A percentile compares a stretch with the other conserved stretches of the same genome.
Conservation (phyloP, 2,329 filamentous ascomycete species). For the Diaporthe australafricana region DNA sequence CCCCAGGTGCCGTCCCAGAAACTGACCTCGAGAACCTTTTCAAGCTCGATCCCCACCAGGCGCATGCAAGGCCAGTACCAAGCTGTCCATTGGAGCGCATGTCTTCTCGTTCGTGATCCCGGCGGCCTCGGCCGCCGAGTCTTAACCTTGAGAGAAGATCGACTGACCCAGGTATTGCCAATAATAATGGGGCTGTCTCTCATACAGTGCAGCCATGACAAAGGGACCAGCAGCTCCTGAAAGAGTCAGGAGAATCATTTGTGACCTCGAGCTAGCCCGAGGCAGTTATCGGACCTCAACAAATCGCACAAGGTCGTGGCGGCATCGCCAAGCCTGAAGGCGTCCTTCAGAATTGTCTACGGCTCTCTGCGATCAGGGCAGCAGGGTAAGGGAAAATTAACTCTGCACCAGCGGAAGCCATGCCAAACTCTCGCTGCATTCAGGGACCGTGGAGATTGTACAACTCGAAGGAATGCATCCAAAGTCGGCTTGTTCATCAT, state of each 20-base stretch:
- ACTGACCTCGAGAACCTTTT: background rate
- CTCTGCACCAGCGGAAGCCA: background rate
- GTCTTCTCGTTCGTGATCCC: background rate
- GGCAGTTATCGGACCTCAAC: background rate
- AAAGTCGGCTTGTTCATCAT: background rate
- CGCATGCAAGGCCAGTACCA: background rate
- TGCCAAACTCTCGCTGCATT: background rate
- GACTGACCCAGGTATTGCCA: background rate
- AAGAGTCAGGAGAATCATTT: background rate
- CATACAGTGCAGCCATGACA: background rate
- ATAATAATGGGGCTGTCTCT: background rate
- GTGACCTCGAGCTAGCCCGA: background rate
- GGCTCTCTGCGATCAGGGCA: background rate
- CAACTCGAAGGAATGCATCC: background rate
- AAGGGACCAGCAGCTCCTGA: background rate
- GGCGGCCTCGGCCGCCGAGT: background rate
- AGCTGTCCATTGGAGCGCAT: background rate
- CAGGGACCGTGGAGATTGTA: background rate
- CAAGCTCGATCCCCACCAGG: no score
- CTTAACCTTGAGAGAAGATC: background rate
- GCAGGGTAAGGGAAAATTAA: background rate
- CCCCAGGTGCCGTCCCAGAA: background rate
- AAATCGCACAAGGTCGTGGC: background rate
- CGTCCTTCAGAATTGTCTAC: background rate
- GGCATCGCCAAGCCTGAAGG: background rate